Conservation (phyloP, 2,329 filamentous ascomycete species). For the Conoideocrella luteorostrata region DNA sequence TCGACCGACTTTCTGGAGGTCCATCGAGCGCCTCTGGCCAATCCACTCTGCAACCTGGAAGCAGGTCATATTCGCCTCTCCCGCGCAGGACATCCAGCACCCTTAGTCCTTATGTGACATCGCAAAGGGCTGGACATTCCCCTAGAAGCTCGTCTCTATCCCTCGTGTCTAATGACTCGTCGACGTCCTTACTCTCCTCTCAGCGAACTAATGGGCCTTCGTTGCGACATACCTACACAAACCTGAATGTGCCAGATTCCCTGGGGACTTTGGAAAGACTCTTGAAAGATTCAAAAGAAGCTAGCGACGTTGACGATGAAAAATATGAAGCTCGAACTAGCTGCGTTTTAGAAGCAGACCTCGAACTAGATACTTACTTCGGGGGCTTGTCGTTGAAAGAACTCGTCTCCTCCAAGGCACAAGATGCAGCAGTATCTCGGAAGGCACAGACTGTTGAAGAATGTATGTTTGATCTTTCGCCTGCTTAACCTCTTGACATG, state of each 20-base stretch:
- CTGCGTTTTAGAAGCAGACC: constrained; percentile 39
- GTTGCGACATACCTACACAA: constrained; percentile 51
- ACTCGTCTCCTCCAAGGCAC: constrained; percentile 43
- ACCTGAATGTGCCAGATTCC: constrained; percentile 55
- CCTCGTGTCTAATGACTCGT: constrained; percentile 70
- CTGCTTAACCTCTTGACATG: not conserved
- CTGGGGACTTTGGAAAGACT: constrained; percentile 58
- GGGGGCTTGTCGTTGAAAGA: constrained; percentile 68
- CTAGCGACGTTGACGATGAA: constrained; percentile 5
- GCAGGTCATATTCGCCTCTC: constrained; percentile 66
- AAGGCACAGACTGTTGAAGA: constrained; percentile 61
- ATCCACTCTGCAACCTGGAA: constrained; percentile 55
- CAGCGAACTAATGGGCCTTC: constrained; percentile 62
- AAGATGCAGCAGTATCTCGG: constrained; percentile 26
- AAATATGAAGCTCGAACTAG: constrained; percentile 7
- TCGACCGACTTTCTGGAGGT: constrained; percentile 70
- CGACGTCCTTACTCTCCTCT: constrained; percentile 62
- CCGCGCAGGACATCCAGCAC: constrained; percentile 61
- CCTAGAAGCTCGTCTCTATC: constrained; percentile 74
- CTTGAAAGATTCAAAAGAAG: constrained; percentile 24
- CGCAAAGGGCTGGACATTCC: constrained; percentile 59
- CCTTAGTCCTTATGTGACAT: constrained; percentile 62
- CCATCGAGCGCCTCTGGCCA: constrained; percentile 55
- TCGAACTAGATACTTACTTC: constrained; percentile 71
- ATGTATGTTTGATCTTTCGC: constrained; percentile 45